phyloP scores from a whole-genome alignment of 2,329 filamentous ascomycete genomes.

The Penicillium freii region DNA sequence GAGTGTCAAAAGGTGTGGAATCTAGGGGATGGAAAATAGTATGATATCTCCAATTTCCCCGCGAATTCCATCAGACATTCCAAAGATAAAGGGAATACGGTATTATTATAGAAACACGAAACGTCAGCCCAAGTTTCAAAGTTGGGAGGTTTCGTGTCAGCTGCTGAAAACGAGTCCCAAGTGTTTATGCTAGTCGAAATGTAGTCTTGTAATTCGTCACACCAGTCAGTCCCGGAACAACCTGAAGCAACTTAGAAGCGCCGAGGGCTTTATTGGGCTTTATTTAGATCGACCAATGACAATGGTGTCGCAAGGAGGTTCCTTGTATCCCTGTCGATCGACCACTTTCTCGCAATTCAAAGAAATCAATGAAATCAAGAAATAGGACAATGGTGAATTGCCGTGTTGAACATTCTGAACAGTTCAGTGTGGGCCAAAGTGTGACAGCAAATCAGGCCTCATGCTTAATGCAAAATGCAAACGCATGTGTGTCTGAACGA shows the following conservation, averaged over 20 bases:
- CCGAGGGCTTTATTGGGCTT: constrained; percentile 23
- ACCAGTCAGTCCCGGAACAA: constrained; percentile 12
- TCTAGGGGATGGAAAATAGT: constrained; percentile 16
- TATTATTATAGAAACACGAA: neutral
- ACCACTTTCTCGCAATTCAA: neutral
- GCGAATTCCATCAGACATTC: constrained; percentile 17
- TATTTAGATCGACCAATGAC: constrained; percentile 27
- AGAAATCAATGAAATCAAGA: neutral
- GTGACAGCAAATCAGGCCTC: constrained; percentile 15
- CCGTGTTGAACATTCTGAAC: constrained; percentile 6
- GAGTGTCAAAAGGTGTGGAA: constrained; percentile 18
- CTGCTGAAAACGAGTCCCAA: constrained; percentile 10
- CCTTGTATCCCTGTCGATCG: constrained; percentile 22
- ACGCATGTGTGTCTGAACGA: constrained; percentile 16
- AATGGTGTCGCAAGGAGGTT: constrained; percentile 15
- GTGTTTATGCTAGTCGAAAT: constrained; percentile 10
- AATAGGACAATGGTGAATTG: neutral
- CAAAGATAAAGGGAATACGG: constrained; percentile 10
- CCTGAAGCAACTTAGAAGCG: constrained; percentile 28
- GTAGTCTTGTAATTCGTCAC: constrained; percentile 21
- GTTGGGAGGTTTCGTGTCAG: constrained; percentile 13
- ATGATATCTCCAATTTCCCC: constrained; percentile 25
- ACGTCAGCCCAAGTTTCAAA: constrained; percentile 14
- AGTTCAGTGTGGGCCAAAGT: constrained; percentile 15
- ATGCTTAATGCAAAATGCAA: constrained; percentile 10